Conservation (phyloP, 371 early-diverging fungal genomes). For the Circinella umbellata region DNA sequence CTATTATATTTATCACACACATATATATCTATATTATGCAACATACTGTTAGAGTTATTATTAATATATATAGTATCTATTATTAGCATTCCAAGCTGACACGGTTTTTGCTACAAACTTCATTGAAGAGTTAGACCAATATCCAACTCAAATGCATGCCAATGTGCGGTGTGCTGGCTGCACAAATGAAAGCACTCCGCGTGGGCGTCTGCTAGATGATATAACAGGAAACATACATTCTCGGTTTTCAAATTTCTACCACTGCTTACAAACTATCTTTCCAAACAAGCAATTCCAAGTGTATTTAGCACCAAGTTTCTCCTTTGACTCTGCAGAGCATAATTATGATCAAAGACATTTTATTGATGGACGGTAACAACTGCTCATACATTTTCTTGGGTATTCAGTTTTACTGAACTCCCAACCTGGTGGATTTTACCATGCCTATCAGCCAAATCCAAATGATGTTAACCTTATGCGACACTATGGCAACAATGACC, state of each 20-base stretch:
- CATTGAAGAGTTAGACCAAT: neutral
- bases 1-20: neutral
- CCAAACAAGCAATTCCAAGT: neutral
- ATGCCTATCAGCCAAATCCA: neutral
- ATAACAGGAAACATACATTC: neutral
- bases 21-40: neutral
- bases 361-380: neutral
- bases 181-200: neutral
- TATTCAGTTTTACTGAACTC: neutral
- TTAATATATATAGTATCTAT: too few relatives aligned
- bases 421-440: conserved; percentile 6
- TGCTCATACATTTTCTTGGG: conserved; percentile 9
- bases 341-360: neutral
- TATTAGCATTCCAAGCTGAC: neutral
- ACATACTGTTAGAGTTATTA: too few relatives aligned
- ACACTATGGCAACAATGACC: neutral
- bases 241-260: neutral
- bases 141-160: neutral
- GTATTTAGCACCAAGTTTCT: neutral
- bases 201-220: neutral
- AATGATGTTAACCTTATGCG: neutral
- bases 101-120: neutral
- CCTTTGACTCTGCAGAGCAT: neutral
- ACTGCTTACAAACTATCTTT: neutral
- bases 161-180: conserved; percentile 1